Conservation (phyloP, 2,329 filamentous ascomycete species). For the Colletotrichum sp. region DNA sequence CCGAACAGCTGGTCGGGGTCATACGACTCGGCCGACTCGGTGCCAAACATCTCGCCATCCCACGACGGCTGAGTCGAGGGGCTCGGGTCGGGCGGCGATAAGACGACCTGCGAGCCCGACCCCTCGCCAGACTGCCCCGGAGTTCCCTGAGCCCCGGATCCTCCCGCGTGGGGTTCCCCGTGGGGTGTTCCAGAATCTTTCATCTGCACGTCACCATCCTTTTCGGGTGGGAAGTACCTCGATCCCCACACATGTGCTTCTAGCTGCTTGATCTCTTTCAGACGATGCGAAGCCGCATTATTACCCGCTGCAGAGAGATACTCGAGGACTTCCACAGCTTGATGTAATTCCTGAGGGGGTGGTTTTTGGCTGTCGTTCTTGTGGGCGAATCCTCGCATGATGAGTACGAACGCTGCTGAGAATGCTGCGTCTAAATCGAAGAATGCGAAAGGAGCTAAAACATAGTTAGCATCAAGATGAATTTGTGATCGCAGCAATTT, state of each 20-base stretch:
- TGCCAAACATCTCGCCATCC: conserved; percentile 18
- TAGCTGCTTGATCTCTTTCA: conserved; percentile 30
- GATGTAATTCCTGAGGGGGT: conserved; percentile 27
- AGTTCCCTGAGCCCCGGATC: neutral
- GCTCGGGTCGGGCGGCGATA: conserved; percentile 8
- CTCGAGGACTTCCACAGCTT: conserved; percentile 26
- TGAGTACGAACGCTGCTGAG: conserved; percentile 30
- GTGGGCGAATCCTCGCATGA: conserved; percentile 31
- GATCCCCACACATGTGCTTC: conserved; percentile 30
- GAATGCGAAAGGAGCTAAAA: conserved; percentile 27
- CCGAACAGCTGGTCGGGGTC: conserved; percentile 14
- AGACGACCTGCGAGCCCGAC: neutral
- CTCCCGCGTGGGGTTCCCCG: neutral
- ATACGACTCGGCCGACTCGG: conserved; percentile 2
- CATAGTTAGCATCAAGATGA: neutral
- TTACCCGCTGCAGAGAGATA: conserved; percentile 29
- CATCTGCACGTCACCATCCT: conserved; percentile 15
- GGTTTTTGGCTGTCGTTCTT: conserved; percentile 22
- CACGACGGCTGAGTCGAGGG: conserved; percentile 10
- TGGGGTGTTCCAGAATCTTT: conserved; percentile 22
- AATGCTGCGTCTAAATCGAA: conserved; percentile 33
- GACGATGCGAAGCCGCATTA: conserved; percentile 25
- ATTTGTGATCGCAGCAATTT: accelerated
- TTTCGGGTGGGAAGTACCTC: conserved; percentile 18
- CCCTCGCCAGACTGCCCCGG: neutral